A percentile compares a stretch with the other conserved stretches of the same genome.
Evolutionary conservation across 2,329 filamentous ascomycete genomes (phyloP).

Genomic region (Xylariomycetidae sp.): DNA sequence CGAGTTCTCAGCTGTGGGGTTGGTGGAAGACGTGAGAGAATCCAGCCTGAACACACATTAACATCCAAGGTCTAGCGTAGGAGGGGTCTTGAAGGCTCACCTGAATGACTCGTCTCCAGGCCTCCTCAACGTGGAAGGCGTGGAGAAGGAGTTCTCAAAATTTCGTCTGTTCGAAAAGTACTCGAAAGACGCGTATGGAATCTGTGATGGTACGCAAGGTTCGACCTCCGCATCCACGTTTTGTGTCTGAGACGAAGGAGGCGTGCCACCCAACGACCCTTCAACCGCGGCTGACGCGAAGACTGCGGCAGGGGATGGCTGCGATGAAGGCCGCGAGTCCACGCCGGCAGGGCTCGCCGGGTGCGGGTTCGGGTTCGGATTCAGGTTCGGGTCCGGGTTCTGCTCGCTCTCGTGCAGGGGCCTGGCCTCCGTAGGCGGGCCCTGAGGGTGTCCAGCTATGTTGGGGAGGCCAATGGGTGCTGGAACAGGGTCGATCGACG

Average conservation of each 20-base stretch:
- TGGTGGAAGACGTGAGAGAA: slow-evolving; percentile 37
- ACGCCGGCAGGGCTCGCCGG: no score
- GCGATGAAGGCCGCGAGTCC: no score
- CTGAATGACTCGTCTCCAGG: slow-evolving; percentile 38
- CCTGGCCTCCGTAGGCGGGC: slow-evolving; percentile 12
- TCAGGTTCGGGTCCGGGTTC: no score
- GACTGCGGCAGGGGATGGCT: no score
- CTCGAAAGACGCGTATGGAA: slow-evolving; percentile 38
- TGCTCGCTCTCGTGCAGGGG: no score
- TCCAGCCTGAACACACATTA: slow-evolving; percentile 31
- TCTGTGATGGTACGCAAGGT: slow-evolving; percentile 31
- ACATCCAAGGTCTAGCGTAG: not conserved
- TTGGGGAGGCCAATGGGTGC: slow-evolving; percentile 14
- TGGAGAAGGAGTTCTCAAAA: slow-evolving; percentile 43
- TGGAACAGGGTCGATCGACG: slow-evolving; percentile 26
- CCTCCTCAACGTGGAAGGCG: slow-evolving; percentile 36
- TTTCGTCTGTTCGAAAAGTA: slow-evolving; percentile 55
- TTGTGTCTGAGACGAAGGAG: slow-evolving; percentile 18
- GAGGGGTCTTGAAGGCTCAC: slow-evolving; percentile 28
- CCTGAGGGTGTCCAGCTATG: slow-evolving; percentile 9
- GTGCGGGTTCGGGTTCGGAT: slow-evolving; percentile 10
- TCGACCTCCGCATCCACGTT: slow-evolving; percentile 16
- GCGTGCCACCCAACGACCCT: slow-evolving; percentile 7
- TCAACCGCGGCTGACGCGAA: not conserved
- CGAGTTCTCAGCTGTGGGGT: slow-evolving; percentile 31